Percentiles rank a stretch among this genome's conserved stretches.
These are phyloP conservation scores for Cephalotrichum gorgonifer DNA, from an alignment of 2,329 filamentous ascomycete genomes.

Conservation along the genomic window DNA sequence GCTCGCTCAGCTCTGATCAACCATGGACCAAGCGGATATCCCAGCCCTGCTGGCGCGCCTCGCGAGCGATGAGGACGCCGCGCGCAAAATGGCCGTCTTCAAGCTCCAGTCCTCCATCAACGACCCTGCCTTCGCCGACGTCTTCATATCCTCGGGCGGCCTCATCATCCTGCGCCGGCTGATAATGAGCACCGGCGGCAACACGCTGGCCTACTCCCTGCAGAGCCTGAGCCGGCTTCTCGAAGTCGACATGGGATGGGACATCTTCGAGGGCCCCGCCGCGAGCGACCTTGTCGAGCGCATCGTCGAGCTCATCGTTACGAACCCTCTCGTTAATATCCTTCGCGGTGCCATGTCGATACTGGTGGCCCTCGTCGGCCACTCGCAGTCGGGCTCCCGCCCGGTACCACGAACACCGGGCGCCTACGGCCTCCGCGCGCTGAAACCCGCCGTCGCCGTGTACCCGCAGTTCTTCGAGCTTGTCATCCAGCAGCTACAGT, in stretches of 20 bases:
- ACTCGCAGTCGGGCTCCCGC: slow-evolving; percentile 53
- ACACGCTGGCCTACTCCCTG: slow-evolving; percentile 90
- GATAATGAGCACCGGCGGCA: slow-evolving; percentile 76
- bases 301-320: slow-evolving; percentile 88
- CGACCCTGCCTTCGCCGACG: slow-evolving; percentile 90
- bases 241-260: slow-evolving; percentile 98
- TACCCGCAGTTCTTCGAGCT: slow-evolving; percentile 93
- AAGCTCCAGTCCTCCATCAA: slow-evolving; percentile 93
- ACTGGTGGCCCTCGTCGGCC: slow-evolving; percentile 82
- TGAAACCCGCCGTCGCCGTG: slow-evolving; percentile 84
- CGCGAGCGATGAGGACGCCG: slow-evolving; percentile 70
- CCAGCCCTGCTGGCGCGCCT: slow-evolving; percentile 54
- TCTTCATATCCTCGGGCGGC: slow-evolving; percentile 86
- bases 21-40: slow-evolving; percentile 58
- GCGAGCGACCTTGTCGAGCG: slow-evolving; percentile 59
- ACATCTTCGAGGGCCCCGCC: slow-evolving; percentile 58
- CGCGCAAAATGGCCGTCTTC: slow-evolving; percentile 97
- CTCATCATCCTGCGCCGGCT: slow-evolving; percentile 71
- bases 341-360: slow-evolving; percentile 95
- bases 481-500: slow-evolving; percentile 82
- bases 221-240: slow-evolving; percentile 79
- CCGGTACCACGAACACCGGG: slow-evolving; percentile 35
- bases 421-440: slow-evolving; percentile 75
- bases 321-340: slow-evolving; percentile 93
- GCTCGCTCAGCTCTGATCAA: not conserved